phyloP scores from a whole-genome alignment of 148 eudicot species.

The Rhododendron williamsianum region DNA sequence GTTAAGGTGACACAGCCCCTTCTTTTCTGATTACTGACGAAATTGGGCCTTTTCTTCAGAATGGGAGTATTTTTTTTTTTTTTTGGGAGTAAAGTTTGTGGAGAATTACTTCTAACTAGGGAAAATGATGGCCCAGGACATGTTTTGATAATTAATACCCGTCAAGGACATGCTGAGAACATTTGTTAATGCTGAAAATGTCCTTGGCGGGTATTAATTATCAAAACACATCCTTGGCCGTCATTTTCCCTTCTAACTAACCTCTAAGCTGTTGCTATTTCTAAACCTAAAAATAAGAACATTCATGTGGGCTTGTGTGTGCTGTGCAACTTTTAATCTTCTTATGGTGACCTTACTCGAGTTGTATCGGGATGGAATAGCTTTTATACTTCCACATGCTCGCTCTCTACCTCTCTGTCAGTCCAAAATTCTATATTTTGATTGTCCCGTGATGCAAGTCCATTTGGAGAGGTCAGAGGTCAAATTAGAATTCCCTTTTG shows the following conservation, averaged over 20 bases:
- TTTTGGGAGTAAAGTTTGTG: background rate
- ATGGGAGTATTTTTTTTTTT: background rate
- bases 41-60: background rate
- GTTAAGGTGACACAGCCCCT: slow-evolving; percentile 59
- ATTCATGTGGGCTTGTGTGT: background rate
- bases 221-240: no score
- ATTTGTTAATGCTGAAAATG: no score
- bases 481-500: background rate
- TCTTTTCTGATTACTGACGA: background rate
- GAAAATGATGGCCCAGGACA: no score
- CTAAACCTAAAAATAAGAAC: background rate
- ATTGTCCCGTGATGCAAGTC: background rate
- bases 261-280: background rate
- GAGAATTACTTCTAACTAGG: background rate
- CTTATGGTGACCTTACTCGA: background rate
- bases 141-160: no score
- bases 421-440: background rate
- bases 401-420: background rate
- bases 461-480: background rate
- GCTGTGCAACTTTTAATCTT: background rate
- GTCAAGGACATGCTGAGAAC: no score
- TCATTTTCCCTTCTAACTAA: background rate
- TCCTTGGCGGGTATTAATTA: no score
- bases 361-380: slow-evolving; percentile 2
- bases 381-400: background rate